These are phyloP conservation scores for Voacanga thouarsii DNA, from an alignment of 257 asterid genomes.

Conservation along the genomic window DNA sequence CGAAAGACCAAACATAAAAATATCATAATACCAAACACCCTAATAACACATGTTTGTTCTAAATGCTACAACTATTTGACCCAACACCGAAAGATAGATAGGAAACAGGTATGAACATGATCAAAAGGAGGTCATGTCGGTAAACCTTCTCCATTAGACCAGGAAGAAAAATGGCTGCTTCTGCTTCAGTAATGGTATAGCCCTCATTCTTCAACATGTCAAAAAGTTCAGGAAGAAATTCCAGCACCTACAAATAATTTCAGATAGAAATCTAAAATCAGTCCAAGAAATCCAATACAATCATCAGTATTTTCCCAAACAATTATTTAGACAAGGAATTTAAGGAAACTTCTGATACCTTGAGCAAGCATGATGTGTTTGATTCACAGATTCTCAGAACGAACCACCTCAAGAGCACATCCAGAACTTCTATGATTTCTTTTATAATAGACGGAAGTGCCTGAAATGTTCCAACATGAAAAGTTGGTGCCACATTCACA, in stretches of 20 bases:
- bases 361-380: constrained; percentile 89
- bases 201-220: constrained; percentile 83
- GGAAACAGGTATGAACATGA: background rate
- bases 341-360: constrained; percentile 38
- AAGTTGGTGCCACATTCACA: constrained; percentile 21
- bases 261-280: constrained; percentile 7
- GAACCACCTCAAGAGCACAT: constrained; percentile 87
- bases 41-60: background rate
- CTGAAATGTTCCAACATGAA: constrained; percentile 44
- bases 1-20: background rate
- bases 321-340: background rate
- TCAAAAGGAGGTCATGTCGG: constrained; percentile 10
- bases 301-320: background rate
- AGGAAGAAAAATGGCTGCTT: constrained; percentile 93
- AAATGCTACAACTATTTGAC: background rate
- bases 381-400: constrained; percentile 88
- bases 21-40: background rate
- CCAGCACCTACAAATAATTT: constrained; percentile 69
- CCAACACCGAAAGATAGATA: background rate
- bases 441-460: constrained; percentile 70
- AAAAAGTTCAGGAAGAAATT: constrained; percentile 92
- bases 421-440: constrained; percentile 86
- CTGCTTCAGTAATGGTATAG: constrained; percentile 86
- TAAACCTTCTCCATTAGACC: constrained; percentile 93
- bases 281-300: constrained; percentile 3